phyloP scores from a whole-genome alignment of 1,284 basidiomycete genomes.

The Cryptococcus floricola region DNA sequence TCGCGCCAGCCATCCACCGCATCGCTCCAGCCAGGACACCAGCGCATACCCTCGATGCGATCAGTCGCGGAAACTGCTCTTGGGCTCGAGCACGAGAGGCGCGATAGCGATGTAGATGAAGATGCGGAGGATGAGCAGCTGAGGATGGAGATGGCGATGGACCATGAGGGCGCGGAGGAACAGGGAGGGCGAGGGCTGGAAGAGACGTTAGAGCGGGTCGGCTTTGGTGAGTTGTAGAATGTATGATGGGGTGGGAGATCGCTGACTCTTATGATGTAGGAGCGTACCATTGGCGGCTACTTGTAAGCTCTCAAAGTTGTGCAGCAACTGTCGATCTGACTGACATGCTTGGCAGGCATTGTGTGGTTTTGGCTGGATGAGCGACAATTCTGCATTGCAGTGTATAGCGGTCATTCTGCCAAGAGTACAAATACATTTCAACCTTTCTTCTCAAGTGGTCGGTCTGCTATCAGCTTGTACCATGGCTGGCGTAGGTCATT shows the following conservation, averaged over 20 bases:
- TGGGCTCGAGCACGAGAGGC: constrained; percentile 6
- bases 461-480: constrained; percentile 43
- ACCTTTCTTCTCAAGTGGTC: constrained; percentile 40
- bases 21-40: not conserved
- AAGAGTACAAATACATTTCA: constrained; percentile 81
- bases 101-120: not conserved
- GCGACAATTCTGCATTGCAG: constrained; percentile 48
- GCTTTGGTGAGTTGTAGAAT: constrained; percentile 64
- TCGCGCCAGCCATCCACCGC: not conserved
- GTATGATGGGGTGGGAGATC: constrained; percentile 8
- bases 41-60: constrained; percentile 7
- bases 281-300: constrained; percentile 72
- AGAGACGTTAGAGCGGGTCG: constrained; percentile 80
- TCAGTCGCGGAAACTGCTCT: constrained; percentile 12
- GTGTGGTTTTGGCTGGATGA: constrained; percentile 74
- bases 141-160: constrained; percentile 30
- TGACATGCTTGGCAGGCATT: constrained; percentile 47
- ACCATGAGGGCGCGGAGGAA: constrained; percentile 56
- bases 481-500: constrained; percentile 54
- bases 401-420: constrained; percentile 78
- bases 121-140: not conserved
- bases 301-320: constrained; percentile 50
- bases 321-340: not conserved
- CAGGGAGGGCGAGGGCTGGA: constrained; percentile 73
- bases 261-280: constrained; percentile 45